These are phyloP conservation scores for Pseudogymnoascus sp. DNA, from an alignment of 2,329 filamentous ascomycete species.

Conservation along the genomic window DNA sequence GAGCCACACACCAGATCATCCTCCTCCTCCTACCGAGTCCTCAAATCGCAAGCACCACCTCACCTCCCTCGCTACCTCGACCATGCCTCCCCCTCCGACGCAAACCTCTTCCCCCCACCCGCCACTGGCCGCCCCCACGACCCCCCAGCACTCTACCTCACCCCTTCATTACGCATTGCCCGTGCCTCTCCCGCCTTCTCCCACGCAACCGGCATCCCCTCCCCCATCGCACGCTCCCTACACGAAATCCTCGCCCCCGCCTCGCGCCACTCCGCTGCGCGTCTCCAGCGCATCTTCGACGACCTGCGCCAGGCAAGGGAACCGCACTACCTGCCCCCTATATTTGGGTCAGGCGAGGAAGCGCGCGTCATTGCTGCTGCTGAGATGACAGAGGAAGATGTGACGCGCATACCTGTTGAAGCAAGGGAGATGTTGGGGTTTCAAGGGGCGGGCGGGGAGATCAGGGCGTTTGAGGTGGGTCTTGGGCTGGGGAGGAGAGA, in stretches of 20 bases:
- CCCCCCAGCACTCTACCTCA: slow-evolving; percentile 47
- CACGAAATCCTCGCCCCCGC: slow-evolving; percentile 42
- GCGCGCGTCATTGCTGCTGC: slow-evolving; percentile 47
- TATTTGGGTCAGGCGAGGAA: slow-evolving; percentile 46
- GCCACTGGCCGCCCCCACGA: slow-evolving; percentile 33
- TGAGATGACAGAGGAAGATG: slow-evolving; percentile 44
- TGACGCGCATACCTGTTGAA: slow-evolving; percentile 43
- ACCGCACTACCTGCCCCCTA: slow-evolving; percentile 56
- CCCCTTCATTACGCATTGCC: slow-evolving; percentile 48
- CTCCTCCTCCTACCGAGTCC: slow-evolving; percentile 37
- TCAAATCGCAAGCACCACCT: slow-evolving; percentile 47
- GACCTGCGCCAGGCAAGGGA: slow-evolving; percentile 45
- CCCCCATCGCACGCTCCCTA: slow-evolving; percentile 41
- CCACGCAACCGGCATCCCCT: slow-evolving; percentile 43
- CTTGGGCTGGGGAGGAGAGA: slow-evolving; percentile 51
- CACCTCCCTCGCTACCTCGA: slow-evolving; percentile 42
- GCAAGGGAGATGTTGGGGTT: slow-evolving; percentile 49
- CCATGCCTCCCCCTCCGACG: slow-evolving; percentile 39
- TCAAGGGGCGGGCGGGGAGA: slow-evolving; percentile 41
- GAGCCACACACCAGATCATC: slow-evolving; percentile 26
- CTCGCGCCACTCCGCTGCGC: slow-evolving; percentile 45
- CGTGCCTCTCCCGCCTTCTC: slow-evolving; percentile 48
- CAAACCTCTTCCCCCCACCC: slow-evolving; percentile 35
- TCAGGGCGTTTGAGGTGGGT: slow-evolving; percentile 40
- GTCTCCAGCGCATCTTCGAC: slow-evolving; percentile 44